Base-by-base conservation (phyloP, 2,329 filamentous ascomycete genomes). In the Aphanoascus verrucosus region DNA sequence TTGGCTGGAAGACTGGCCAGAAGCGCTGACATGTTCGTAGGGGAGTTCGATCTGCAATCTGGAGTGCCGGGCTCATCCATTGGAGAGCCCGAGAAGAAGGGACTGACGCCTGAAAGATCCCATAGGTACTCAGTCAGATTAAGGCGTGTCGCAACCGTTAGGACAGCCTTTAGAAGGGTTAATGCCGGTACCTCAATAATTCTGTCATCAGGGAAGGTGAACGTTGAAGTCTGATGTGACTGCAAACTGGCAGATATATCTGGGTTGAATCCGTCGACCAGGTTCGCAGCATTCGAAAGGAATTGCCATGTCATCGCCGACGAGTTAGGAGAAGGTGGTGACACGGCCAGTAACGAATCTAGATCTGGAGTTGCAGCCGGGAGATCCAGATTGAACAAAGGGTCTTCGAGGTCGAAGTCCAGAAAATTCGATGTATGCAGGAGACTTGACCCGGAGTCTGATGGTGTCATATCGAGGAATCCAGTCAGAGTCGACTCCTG, bases 161-260 rank as follows among this genome's bases (percentile, higher is more conserved):
- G 57, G 31, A 76, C 64, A 0, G 71, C 77, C 23, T 69, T 71
- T 37, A 80, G 63, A 2, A 80, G 64, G 3, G 69, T 73, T 17
- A 80, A 64, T 40, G 76, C 71, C n/a, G 71, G 67, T 9, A 79
- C 63, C 0, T 76, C 72, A 5, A 80, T 65, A 46, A 70, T 65
- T 58, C 73, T 76, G 45, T 74, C 76, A 61, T 80, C 77, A 1
- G 72, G 66, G 52, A 69, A 69, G 8, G 64, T 63, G 55, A 65
- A 66, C 6, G 58, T 62, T 8, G 58, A 55, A 1, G 61, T 45
- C 23, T 64, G 59, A 34, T 59, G 55, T 15, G 55, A 49, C 53
- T 61, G 59, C 1, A 63, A 52, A n/a, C 53, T 54, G n/a, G 57
- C 51, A 0, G 58, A 58, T 31, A 63, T 32, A 42, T 57, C 53